Conservation (phyloP, 164 flowering plant genomes). For the Tetrastigma voinierianum region DNA sequence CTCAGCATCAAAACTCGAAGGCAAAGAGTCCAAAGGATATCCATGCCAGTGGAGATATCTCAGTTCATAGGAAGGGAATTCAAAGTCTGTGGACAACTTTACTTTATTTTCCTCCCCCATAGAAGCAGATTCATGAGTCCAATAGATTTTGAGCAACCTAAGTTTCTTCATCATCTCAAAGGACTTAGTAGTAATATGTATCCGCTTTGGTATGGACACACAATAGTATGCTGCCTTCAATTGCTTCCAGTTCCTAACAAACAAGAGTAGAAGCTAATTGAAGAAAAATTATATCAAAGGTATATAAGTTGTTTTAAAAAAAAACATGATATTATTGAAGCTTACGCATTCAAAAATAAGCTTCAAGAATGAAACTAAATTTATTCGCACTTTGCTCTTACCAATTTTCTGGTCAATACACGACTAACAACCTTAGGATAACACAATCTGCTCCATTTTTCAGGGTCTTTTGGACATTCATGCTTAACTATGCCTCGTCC, state of each 20-base stretch:
- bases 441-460: constrained; percentile 12
- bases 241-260: background rate
- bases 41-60: constrained; percentile 16
- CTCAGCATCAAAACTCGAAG: background rate
- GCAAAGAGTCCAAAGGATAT: background rate
- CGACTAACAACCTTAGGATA: background rate
- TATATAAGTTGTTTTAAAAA: no score
- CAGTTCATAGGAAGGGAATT: constrained; percentile 1
- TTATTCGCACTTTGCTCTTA: background rate
- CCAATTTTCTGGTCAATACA: constrained; percentile 1
- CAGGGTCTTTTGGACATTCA: background rate
- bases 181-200: background rate
- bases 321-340: no score
- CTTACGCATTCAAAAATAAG: no score
- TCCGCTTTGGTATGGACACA: no score
- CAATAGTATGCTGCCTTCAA: constrained; percentile 9
- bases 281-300: no score
- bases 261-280: background rate
- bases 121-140: no score
- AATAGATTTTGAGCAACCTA: background rate
- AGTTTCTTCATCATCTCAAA: constrained; percentile 5
- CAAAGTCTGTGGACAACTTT: background rate
- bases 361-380: background rate
- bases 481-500: constrained; percentile 11
- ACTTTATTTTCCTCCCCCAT: background rate